phyloP scores from a whole-genome alignment of 2,329 filamentous ascomycete species.

The Davidsoniella eucalypti region DNA sequence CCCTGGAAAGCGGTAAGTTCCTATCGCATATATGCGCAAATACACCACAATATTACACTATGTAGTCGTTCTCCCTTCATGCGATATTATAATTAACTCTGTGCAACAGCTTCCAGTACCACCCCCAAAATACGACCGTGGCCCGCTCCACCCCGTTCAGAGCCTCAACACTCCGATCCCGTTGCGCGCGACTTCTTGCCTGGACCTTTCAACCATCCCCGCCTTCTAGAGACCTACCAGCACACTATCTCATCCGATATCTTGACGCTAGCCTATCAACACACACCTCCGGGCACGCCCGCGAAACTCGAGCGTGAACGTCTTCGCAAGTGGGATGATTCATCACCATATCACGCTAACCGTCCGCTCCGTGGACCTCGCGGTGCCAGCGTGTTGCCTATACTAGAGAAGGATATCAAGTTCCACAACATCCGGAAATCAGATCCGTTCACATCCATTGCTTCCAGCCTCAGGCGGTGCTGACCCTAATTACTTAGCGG shows the following conservation, averaged over 20 bases:
- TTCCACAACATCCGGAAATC: constrained; percentile 73
- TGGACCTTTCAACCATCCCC: constrained; percentile 76
- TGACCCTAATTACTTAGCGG: constrained; percentile 60
- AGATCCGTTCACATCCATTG: constrained; percentile 66
- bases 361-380: constrained; percentile 70
- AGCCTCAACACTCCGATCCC: constrained; percentile 70
- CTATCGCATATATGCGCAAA: background rate
- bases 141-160: constrained; percentile 83
- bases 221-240: constrained; percentile 80
- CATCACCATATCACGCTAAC: constrained; percentile 89
- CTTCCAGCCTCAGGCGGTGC: constrained; percentile 53
- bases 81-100: background rate
- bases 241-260: constrained; percentile 75
- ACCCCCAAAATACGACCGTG: constrained; percentile 90
- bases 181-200: constrained; percentile 76
- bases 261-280: constrained; percentile 74
- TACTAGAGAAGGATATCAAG: constrained; percentile 56
- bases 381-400: constrained; percentile 51
- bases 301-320: constrained; percentile 40
- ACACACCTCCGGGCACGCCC: constrained; percentile 61
- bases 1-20: constrained; percentile 30
- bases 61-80: background rate
- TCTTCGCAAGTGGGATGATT: constrained; percentile 72
- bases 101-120: constrained; percentile 67
- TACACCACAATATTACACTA: background rate